Percentiles rank a stretch among this genome's conserved stretches.
These are phyloP conservation scores for Backusella circina DNA, from an alignment of 192 early-diverging fungal genomes.

Conservation along the genomic window DNA sequence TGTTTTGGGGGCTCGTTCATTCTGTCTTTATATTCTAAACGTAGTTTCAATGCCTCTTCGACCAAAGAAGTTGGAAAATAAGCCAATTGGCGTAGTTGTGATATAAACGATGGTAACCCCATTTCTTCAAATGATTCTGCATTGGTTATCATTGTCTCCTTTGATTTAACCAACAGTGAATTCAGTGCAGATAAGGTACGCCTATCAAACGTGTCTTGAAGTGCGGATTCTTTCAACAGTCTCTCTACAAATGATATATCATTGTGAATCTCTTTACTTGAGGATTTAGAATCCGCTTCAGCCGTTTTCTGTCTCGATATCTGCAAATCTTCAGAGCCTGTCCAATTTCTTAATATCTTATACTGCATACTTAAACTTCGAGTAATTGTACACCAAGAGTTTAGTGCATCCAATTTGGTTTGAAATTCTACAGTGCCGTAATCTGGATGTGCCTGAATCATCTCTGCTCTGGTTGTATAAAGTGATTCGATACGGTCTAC, in stretches of 20 bases:
- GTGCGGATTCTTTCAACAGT: constrained; percentile 77
- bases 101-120: constrained; percentile 65
- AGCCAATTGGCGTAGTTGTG: constrained; percentile 65
- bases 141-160: constrained; percentile 67
- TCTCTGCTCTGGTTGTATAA: constrained; percentile 64
- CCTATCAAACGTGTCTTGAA: constrained; percentile 73
- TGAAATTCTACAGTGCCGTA: constrained; percentile 71
- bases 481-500: constrained; percentile 78
- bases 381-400: constrained; percentile 71
- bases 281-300: background rate
- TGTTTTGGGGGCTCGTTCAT: constrained; percentile 53
- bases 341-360: constrained; percentile 80
- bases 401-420: constrained; percentile 65
- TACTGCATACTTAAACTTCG: constrained; percentile 67
- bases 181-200: constrained; percentile 62
- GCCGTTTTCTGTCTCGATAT: constrained; percentile 36
- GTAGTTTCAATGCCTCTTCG: constrained; percentile 75
- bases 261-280: background rate
- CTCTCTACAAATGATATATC: constrained; percentile 81
- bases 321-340: constrained; percentile 64
- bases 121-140: constrained; percentile 61
- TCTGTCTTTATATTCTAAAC: constrained; percentile 63
- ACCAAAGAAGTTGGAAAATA: constrained; percentile 78
- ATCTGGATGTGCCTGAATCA: constrained; percentile 58
- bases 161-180: constrained; percentile 57